Conservation (phyloP, 352 stramenopile genomes). For the Phytophthora cactorum region DNA sequence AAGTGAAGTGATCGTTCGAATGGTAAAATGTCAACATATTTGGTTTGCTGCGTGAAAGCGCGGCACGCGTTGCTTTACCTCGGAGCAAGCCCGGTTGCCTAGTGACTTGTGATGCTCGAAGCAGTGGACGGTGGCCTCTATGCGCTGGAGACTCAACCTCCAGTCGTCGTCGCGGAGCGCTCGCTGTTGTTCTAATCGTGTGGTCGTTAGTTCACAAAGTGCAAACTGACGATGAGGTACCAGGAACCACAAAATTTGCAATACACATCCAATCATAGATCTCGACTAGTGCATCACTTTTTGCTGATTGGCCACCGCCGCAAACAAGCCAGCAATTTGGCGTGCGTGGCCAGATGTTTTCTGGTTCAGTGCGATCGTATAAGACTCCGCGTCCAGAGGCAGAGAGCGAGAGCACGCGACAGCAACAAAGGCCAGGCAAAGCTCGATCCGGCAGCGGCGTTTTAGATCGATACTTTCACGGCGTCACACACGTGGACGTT, state of each 20-base stretch:
- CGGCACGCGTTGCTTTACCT: not conserved
- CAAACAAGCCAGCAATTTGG: conserved; percentile 20
- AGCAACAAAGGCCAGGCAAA: conserved; percentile 14
- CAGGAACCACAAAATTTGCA: conserved; percentile 12
- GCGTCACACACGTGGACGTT: conserved; percentile 18
- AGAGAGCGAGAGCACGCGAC: conserved; percentile 28
- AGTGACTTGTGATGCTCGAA: not conserved
- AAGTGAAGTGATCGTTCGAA: not conserved
- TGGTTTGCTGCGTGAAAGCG: not conserved
- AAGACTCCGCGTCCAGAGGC: conserved; percentile 22
- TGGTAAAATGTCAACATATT: conserved; percentile 3
- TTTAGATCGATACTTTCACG: conserved; percentile 26
- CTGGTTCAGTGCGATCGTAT: conserved; percentile 32
- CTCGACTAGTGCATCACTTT: conserved; percentile 15
- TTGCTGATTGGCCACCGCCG: conserved; percentile 11
- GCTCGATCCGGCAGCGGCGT: conserved; percentile 9
- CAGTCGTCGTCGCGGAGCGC: not conserved
- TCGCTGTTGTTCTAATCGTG: conserved; percentile 33
- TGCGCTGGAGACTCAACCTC: not conserved
- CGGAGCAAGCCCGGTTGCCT: not conserved
- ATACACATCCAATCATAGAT: not conserved
- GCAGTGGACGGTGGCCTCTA: not conserved
- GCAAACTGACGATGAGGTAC: conserved; percentile 9
- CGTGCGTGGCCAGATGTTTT: conserved; percentile 24
- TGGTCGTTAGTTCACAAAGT: conserved; percentile 26